Evolutionary conservation across 495 filamentous ascomycete species (phyloP).

Genomic region (Terfezia boudieri): DNA sequence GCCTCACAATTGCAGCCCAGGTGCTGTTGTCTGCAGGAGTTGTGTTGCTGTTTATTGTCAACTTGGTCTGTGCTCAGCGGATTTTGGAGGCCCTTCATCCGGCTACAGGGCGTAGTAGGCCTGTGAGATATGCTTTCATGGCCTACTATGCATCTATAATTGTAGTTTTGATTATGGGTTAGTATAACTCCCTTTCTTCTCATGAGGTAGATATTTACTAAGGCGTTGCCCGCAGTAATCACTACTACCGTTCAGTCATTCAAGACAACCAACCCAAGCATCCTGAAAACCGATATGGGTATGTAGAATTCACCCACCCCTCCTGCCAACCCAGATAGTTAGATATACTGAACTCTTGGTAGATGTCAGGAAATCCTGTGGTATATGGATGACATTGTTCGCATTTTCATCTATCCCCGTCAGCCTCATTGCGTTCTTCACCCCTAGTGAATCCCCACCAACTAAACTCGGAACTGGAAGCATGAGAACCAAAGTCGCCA

Average conservation of each 20-base stretch:
- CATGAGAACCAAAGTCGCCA: constrained; percentile 38
- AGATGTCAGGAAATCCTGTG: constrained; percentile 31
- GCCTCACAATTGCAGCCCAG: constrained; percentile 43
- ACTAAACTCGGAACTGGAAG: constrained; percentile 43
- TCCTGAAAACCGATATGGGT: constrained; percentile 1
- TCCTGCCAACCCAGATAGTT: neutral
- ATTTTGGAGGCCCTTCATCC: constrained; percentile 55
- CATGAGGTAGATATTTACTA: no score
- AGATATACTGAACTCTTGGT: neutral
- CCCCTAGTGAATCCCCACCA: constrained; percentile 34
- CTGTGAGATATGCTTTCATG: constrained; percentile 29
- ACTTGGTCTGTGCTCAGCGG: constrained; percentile 59
- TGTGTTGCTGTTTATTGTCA: constrained; percentile 56
- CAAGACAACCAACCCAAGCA: constrained; percentile 20
- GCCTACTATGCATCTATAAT: constrained; percentile 38
- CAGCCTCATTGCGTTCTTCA: constrained; percentile 23
- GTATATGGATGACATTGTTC: constrained; percentile 44
- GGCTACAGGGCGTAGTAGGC: constrained; percentile 38
- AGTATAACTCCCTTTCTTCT: no score
- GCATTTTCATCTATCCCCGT: constrained; percentile 55
- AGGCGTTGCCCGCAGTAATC: constrained; percentile 26
- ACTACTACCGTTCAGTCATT: constrained; percentile 38
- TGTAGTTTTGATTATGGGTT: constrained; percentile 34
- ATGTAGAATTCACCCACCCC: neutral
- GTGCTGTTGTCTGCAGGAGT: constrained; percentile 60